phyloP scores from a whole-genome alignment of 306 rosid genomes.

The Ochetophila trinervis region DNA sequence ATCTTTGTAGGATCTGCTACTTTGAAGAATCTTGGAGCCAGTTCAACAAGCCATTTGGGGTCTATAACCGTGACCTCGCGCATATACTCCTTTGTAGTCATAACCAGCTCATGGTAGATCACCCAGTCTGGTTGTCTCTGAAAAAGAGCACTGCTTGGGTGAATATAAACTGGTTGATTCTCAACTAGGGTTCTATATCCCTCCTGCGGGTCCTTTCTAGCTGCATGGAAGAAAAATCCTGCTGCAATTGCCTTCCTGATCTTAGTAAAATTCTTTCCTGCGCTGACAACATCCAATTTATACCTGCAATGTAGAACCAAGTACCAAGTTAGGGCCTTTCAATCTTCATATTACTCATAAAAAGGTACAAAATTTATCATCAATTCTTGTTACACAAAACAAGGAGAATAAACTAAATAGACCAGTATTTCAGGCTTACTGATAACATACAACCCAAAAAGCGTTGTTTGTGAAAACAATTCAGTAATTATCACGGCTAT shows the following conservation, averaged over 20 bases:
- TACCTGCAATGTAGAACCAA: slow-evolving; percentile 45
- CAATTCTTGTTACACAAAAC: too few species aligned
- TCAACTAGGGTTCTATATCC: slow-evolving; percentile 87
- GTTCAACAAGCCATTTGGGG: slow-evolving; percentile 88
- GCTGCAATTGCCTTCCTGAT: slow-evolving; percentile 85
- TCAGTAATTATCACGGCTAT: too few species aligned
- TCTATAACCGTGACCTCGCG: slow-evolving; percentile 77
- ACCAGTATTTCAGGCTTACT: background rate
- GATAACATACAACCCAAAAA: background rate
- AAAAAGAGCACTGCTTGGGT: slow-evolving; percentile 76
- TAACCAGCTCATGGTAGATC: slow-evolving; percentile 87
- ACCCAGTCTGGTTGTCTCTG: slow-evolving; percentile 93
- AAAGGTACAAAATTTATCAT: too few species aligned
- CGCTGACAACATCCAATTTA: slow-evolving; percentile 78
- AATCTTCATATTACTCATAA: background rate
- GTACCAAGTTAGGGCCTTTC: slow-evolving; percentile 10
- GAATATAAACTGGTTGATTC: slow-evolving; percentile 83
- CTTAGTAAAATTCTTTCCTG: slow-evolving; percentile 73
- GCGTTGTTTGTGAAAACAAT: background rate
- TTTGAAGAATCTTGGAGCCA: slow-evolving; percentile 84
- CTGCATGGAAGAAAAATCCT: slow-evolving; percentile 78
- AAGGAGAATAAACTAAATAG: background rate
- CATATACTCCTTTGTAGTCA: slow-evolving; percentile 91
- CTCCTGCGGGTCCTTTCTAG: slow-evolving; percentile 84
- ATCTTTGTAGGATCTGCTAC: slow-evolving; percentile 74